A percentile compares a stretch with the other conserved stretches of the same genome.
Evolutionary conservation across 2,329 filamentous ascomycete genomes (phyloP).

Genomic region (Colletotrichum sp.): DNA sequence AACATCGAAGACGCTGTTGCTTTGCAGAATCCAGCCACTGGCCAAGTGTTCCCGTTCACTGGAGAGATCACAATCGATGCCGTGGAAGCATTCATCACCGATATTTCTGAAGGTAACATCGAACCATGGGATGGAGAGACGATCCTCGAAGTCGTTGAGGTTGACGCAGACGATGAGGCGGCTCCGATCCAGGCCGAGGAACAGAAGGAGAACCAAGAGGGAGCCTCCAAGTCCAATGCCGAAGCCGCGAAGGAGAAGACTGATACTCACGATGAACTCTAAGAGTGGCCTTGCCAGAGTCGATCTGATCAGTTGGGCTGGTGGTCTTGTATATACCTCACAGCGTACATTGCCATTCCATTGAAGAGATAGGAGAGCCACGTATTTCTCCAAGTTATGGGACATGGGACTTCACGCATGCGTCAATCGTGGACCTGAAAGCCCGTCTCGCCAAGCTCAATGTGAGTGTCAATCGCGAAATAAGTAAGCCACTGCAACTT

Average conservation of each 20-base stretch:
- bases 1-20: constrained; percentile 36
- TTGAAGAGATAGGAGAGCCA: neutral
- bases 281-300: neutral
- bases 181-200: neutral
- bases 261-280: neutral
- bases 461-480: neutral
- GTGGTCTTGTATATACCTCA: neutral
- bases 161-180: neutral
- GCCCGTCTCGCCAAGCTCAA: neutral
- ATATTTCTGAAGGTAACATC: constrained; percentile 47
- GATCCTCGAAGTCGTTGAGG: constrained; percentile 1
- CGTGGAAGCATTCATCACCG: constrained; percentile 47
- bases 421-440: neutral
- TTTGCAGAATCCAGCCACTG: constrained; percentile 49
- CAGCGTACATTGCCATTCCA: neutral
- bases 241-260: neutral
- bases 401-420: neutral
- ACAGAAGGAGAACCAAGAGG: neutral
- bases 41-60: constrained; percentile 45
- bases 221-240: neutral
- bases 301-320: neutral
- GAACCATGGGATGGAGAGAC: constrained; percentile 39
- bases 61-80: constrained; percentile 33
- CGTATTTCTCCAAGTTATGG: neutral
- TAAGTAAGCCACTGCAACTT: neutral